Evolutionary conservation across 1,284 basidiomycete genomes (phyloP).

Genomic region (Papiliotrema fonsecae): DNA sequence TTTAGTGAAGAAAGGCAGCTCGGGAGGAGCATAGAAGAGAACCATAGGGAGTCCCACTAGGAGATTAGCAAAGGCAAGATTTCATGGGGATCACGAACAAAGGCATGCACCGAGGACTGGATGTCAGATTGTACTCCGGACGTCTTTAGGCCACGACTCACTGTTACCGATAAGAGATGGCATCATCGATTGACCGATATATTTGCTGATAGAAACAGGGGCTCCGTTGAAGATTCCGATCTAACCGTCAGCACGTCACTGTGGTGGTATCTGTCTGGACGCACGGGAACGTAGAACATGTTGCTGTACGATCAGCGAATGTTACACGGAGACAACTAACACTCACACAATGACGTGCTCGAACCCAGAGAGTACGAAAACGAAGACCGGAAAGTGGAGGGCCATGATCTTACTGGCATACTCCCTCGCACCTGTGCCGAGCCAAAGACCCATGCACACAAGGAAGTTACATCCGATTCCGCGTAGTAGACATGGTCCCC

Average conservation of each 20-base stretch:
- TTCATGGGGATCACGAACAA: conserved; percentile 1
- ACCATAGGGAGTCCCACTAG: conserved; percentile 18
- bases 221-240: conserved; percentile 37
- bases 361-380: conserved; percentile 41
- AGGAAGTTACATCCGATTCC: conserved; percentile 47
- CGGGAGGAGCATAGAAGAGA: conserved; percentile 12
- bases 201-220: conserved; percentile 14
- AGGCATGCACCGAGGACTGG: conserved; percentile 17
- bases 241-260: neutral
- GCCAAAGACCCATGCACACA: conserved; percentile 43
- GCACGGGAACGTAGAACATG: conserved; percentile 40
- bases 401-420: conserved; percentile 37
- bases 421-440: conserved; percentile 34
- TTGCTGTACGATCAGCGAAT: conserved; percentile 10
- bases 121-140: neutral
- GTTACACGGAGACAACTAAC: neutral
- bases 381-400: conserved; percentile 41
- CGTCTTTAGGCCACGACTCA: conserved; percentile 10
- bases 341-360: conserved; percentile 43
- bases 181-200: conserved; percentile 19
- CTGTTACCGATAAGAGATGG: conserved; percentile 20
- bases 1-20: conserved; percentile 6
- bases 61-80: neutral
- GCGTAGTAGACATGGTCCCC: conserved; percentile 33
- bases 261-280: neutral